Conservation (phyloP, 768 basidiomycete genomes). For the Paxillus involutus region DNA sequence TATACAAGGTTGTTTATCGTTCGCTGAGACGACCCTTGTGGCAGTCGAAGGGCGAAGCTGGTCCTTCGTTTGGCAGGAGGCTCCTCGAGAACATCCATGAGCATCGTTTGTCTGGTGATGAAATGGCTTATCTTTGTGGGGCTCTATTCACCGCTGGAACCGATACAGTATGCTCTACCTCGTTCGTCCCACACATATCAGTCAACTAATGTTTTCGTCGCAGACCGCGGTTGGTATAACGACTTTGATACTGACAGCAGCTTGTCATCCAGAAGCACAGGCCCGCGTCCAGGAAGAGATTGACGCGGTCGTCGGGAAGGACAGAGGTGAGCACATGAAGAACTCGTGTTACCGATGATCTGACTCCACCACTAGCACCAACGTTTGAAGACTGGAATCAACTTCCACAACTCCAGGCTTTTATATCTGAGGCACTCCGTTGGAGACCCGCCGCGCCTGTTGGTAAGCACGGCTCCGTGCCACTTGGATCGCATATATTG, state of each 20-base stretch:
- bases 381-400: constrained; percentile 30
- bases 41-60: constrained; percentile 10
- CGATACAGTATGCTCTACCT: constrained; percentile 41
- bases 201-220: background rate
- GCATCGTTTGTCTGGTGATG: constrained; percentile 45
- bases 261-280: constrained; percentile 49
- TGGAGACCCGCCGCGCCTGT: constrained; percentile 31
- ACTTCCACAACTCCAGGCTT: constrained; percentile 14
- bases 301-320: constrained; percentile 45
- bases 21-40: background rate
- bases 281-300: constrained; percentile 48
- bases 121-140: constrained; percentile 57
- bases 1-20: background rate
- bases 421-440: background rate
- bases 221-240: constrained; percentile 51
- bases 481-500: background rate
- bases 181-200: too few species aligned
- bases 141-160: constrained; percentile 61
- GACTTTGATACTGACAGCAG: constrained; percentile 49
- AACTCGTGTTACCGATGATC: background rate
- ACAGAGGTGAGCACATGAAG: constrained; percentile 8
- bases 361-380: constrained; percentile 26
- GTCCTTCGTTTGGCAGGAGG: constrained; percentile 45
- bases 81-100: constrained; percentile 49
- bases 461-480: constrained; percentile 19